Percentiles rank a stretch among this genome's conserved stretches.
phyloP scores from a whole-genome alignment of 176 grass and related monocot species.

The Musa beccarii region DNA sequence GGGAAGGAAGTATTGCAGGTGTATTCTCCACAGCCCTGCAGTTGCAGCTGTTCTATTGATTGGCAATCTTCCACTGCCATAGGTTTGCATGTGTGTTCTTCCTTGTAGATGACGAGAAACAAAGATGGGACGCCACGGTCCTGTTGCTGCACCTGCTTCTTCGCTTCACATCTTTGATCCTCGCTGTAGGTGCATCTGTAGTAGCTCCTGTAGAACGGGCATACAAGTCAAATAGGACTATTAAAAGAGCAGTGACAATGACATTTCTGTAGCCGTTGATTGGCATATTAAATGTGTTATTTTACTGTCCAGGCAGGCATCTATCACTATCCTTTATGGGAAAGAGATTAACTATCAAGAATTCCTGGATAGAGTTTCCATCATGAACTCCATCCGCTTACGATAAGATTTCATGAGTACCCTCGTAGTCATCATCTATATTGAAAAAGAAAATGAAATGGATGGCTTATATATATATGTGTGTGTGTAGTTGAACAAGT shows the following conservation, averaged over 20 bases:
- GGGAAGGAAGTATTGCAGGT: too few relatives aligned
- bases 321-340: too few relatives aligned
- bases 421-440: not conserved
- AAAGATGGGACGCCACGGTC: slow-evolving; percentile 33
- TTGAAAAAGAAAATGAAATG: too few relatives aligned
- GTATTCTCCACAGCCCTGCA: too few relatives aligned
- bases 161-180: slow-evolving; percentile 40
- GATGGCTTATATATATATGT: not conserved
- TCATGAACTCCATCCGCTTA: not conserved
- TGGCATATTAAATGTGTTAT: not conserved
- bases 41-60: too few relatives aligned
- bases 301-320: too few relatives aligned
- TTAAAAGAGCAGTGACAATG: too few relatives aligned
- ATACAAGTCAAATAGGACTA: too few relatives aligned
- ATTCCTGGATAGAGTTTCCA: too few relatives aligned
- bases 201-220: slow-evolving; percentile 24
- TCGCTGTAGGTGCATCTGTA: slow-evolving; percentile 67
- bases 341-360: too few relatives aligned
- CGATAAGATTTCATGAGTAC: too few relatives aligned
- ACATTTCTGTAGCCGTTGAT: not conserved
- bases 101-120: slow-evolving; percentile 45
- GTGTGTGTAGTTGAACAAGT: too few relatives aligned
- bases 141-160: slow-evolving; percentile 51
- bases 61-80: not conserved
- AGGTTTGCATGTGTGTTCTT: slow-evolving; percentile 49